Percentiles rank a stretch among this genome's conserved stretches.
Conservation (phyloP, 768 basidiomycete genomes). For the Ramaria sp. region DNA sequence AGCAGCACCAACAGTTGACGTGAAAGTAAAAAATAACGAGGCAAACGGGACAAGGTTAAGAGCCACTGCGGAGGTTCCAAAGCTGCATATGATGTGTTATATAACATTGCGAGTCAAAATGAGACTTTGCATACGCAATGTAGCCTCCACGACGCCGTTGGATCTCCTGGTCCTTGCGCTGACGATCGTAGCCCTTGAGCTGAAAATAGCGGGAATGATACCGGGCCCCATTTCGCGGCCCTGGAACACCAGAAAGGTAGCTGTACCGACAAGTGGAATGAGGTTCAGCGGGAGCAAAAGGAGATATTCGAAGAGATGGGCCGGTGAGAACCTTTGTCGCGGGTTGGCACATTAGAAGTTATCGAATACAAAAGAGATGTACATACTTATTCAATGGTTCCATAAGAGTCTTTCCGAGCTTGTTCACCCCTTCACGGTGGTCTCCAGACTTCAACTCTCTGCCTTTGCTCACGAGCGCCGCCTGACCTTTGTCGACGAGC, state of each 20-base stretch:
- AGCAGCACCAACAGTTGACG: conserved; percentile 58
- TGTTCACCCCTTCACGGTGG: conserved; percentile 25
- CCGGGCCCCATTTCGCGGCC: conserved; percentile 38
- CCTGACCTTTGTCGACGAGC: conserved; percentile 31
- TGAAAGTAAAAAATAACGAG: conserved; percentile 49
- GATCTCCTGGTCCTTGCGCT: conserved; percentile 34
- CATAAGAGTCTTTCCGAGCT: conserved; percentile 37
- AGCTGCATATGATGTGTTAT: conserved; percentile 21
- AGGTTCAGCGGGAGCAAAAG: conserved; percentile 57
- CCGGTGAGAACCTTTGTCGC: conserved; percentile 25
- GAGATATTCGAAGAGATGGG: conserved; percentile 44
- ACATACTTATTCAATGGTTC: conserved; percentile 28
- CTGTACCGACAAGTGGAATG: conserved; percentile 55
- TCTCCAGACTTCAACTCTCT: conserved; percentile 22
- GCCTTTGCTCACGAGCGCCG: conserved; percentile 27
- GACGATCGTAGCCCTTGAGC: conserved; percentile 42
- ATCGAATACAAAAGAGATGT: background rate
- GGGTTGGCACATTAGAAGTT: background rate
- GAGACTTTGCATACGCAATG: conserved; percentile 37
- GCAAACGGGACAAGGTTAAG: conserved; percentile 52
- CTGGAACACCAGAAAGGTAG: conserved; percentile 48
- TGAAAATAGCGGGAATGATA: conserved; percentile 63
- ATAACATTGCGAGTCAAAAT: conserved; percentile 10
- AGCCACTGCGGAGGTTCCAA: conserved; percentile 48
- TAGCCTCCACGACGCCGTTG: conserved; percentile 44